A percentile compares a stretch with the other conserved stretches of the same genome.
Evolutionary conservation across 495 filamentous ascomycete species (phyloP).

Genomic region (Neurospora cerealis): DNA sequence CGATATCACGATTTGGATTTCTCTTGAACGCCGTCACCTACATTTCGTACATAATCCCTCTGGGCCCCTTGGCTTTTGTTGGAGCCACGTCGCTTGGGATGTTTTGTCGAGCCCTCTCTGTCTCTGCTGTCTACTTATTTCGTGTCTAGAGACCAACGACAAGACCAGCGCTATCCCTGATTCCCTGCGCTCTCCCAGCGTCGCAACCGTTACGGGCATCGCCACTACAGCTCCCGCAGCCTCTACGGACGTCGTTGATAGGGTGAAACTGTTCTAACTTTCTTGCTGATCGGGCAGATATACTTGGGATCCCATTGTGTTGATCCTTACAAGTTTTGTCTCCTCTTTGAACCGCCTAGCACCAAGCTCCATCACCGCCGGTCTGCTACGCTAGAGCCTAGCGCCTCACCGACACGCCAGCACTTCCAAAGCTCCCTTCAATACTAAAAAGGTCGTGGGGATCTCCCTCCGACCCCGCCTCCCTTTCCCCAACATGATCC

Average conservation of each 20-base stretch:
- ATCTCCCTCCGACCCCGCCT: not conserved
- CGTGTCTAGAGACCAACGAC: not conserved
- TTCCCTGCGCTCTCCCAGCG: not conserved
- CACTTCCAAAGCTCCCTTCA: not conserved
- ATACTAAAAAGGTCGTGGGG: not conserved
- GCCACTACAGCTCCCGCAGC: not conserved
- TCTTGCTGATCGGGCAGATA: not conserved
- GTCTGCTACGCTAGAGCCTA: not conserved
- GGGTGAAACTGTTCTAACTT: not conserved
- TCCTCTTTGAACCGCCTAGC: conserved; percentile 6
- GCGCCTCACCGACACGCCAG: not conserved
- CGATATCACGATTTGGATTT: not conserved
- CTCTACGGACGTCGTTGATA: not conserved
- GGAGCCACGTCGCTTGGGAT: not conserved
- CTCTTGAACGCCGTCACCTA: not conserved
- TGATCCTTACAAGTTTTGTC: not conserved
- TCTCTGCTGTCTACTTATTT: not conserved
- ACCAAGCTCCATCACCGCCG: not conserved
- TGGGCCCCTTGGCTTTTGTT: not conserved
- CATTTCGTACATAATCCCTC: not conserved
- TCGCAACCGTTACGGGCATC: not conserved
- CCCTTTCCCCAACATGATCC: conserved; percentile 29
- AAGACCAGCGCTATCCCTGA: not conserved
- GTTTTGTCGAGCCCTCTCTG: not conserved
- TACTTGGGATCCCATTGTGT: not conserved